phyloP scores from a whole-genome alignment of 1,284 basidiomycete genomes.

The Cryptococcus sp. region DNA sequence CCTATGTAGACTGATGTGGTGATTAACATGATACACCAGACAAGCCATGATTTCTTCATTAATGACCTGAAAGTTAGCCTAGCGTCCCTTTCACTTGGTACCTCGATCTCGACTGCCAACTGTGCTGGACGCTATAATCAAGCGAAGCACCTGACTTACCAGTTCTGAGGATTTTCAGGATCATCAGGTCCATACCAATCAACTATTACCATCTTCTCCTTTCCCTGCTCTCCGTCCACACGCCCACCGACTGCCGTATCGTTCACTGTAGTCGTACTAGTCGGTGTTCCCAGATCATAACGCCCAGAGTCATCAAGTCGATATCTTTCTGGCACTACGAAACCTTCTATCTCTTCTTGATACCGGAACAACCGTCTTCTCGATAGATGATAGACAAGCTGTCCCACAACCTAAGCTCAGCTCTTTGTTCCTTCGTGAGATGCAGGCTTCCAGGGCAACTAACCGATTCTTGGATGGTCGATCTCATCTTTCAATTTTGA shows the following conservation, averaged over 20 bases:
- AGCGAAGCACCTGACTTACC: constrained; percentile 6
- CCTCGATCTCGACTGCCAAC: not conserved
- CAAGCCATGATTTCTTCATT: constrained; percentile 23
- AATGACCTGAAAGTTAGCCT: constrained; percentile 6
- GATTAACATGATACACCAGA: constrained; percentile 25
- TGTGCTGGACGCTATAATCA: not conserved
- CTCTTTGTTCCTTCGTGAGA: not conserved
- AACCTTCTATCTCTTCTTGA: not conserved
- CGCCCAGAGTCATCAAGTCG: not conserved
- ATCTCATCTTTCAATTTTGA: not conserved
- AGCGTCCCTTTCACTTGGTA: not conserved
- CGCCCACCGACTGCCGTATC: not conserved
- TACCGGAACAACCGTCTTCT: not conserved
- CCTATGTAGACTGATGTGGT: constrained; percentile 58
- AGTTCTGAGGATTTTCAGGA: constrained; percentile 57
- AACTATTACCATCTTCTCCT: constrained; percentile 41
- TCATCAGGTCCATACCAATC: constrained; percentile 63
- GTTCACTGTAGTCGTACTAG: not conserved
- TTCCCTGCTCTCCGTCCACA: not conserved
- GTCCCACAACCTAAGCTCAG: not conserved
- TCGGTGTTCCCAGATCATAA: not conserved
- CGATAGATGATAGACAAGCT: not conserved
- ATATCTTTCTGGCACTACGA: not conserved
- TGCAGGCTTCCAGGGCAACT: not conserved
- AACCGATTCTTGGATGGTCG: not conserved